These are phyloP conservation scores for Exophiala sideris DNA, from an alignment of 2,329 filamentous ascomycete genomes.

Conservation along the genomic window DNA sequence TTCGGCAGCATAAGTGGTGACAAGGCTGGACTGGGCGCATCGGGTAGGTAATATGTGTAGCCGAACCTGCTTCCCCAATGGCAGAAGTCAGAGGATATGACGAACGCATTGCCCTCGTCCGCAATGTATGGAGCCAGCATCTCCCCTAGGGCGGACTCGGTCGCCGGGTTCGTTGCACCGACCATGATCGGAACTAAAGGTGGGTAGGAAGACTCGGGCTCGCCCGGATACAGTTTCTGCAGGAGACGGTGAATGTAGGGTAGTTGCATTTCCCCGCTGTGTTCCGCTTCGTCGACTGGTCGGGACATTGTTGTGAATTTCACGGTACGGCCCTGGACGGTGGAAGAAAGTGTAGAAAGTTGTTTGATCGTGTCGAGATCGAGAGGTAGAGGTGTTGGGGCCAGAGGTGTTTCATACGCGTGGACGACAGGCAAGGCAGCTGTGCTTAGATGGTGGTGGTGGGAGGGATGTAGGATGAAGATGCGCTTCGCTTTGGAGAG, in stretches of 20 bases:
- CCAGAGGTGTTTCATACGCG: conserved; percentile 44
- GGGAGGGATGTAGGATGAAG: conserved; percentile 89
- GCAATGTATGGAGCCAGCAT: conserved; percentile 74
- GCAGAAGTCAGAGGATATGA: conserved; percentile 93
- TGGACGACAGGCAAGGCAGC: conserved; percentile 72
- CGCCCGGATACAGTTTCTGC: conserved; percentile 50
- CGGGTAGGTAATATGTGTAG: conserved; percentile 73
- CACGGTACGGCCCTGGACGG: conserved; percentile 24
- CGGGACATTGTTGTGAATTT: conserved; percentile 56
- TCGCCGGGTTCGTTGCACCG: conserved; percentile 64
- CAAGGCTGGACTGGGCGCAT: conserved; percentile 44
- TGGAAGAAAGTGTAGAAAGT: conserved; percentile 35
- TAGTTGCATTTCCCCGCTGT: conserved; percentile 95
- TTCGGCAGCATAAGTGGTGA: conserved; percentile 40
- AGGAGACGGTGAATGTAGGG: conserved; percentile 85
- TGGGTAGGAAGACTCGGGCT: conserved; percentile 58
- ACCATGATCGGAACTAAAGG: conserved; percentile 81
- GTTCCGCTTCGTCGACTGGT: conserved; percentile 72
- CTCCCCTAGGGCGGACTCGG: conserved; percentile 66
- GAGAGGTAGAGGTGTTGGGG: conserved; percentile 42
- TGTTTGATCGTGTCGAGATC: conserved; percentile 43
- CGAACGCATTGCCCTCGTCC: conserved; percentile 70
- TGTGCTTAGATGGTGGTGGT: conserved; percentile 75
- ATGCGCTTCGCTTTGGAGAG: conserved; percentile 79
- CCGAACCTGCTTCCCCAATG: conserved; percentile 87